A percentile compares a stretch with the other conserved stretches of the same genome.
Conservation (phyloP, 2,329 filamentous ascomycete genomes). For the Sporothrix sp. region DNA sequence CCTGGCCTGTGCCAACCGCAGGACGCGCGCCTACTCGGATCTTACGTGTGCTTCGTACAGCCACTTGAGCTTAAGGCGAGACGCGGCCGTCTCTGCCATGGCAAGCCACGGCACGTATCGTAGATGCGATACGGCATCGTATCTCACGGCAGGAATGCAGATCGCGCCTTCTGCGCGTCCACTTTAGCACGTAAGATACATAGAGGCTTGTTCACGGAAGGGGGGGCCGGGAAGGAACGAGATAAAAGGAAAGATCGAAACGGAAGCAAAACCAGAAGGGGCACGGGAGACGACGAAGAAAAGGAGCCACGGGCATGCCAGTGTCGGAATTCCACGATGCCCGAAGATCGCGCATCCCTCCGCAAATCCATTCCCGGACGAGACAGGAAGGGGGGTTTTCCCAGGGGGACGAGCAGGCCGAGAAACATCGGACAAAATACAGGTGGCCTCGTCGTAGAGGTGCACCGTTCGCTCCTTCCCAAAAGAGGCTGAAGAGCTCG, state of each 20-base stretch:
- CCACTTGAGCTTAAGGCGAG: background rate
- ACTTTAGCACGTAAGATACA: background rate
- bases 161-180: background rate
- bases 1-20: background rate
- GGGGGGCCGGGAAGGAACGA: background rate
- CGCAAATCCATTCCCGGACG: slow-evolving; percentile 2
- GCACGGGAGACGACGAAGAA: background rate
- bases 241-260: background rate
- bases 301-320: background rate
- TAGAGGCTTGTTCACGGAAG: background rate
- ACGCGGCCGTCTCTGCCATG: background rate
- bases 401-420: slow-evolving; percentile 3
- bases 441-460: too few relatives aligned
- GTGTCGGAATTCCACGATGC: slow-evolving; percentile 3
- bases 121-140: background rate
- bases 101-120: too few relatives aligned
- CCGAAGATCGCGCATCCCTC: background rate
- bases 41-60: too few relatives aligned
- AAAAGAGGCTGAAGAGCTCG: too few relatives aligned
- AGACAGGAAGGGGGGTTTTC: background rate
- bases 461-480: too few relatives aligned
- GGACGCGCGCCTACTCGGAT: too few relatives aligned
- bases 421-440: slow-evolving; percentile 1
- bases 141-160: slow-evolving; percentile 7
- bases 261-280: background rate